Evolutionary conservation across 495 filamentous ascomycete species (phyloP).

Genomic region (Trichoderma virens): DNA sequence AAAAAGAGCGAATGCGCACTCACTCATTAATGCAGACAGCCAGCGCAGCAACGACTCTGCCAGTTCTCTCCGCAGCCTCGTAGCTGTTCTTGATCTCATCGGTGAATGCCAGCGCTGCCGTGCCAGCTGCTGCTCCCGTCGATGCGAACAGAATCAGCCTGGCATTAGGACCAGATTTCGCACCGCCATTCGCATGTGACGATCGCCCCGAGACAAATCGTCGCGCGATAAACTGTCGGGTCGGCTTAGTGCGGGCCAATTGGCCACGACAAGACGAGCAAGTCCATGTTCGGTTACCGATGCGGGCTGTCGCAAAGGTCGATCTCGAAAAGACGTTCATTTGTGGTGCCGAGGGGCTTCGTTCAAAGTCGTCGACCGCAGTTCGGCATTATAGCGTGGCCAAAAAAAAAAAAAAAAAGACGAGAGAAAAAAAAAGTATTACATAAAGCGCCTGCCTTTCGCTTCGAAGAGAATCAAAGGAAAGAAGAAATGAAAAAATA

Average conservation of each 20-base stretch:
- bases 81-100: conserved; percentile 69
- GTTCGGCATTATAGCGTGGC: neutral
- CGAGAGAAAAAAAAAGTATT: neutral
- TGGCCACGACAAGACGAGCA: conserved; percentile 8
- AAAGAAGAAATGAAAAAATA: neutral
- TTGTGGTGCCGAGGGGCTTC: conserved; percentile 12
- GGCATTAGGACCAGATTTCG: conserved; percentile 12
- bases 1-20: too few relatives aligned
- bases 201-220: conserved; percentile 2
- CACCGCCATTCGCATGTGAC: neutral
- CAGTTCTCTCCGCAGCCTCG: conserved; percentile 65
- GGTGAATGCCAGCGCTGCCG: conserved; percentile 52
- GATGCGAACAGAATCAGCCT: conserved; percentile 22
- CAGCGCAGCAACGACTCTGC: conserved; percentile 69
- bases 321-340: conserved; percentile 27
- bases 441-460: conserved; percentile 3
- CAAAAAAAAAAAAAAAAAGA: neutral
- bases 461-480: neutral
- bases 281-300: conserved; percentile 22
- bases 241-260: conserved; percentile 4
- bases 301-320: conserved; percentile 20
- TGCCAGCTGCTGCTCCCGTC: conserved; percentile 43
- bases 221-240: neutral
- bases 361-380: conserved; percentile 8
- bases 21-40: conserved; percentile 87